These are phyloP conservation scores for Dryadomyces sulphureus DNA, from an alignment of 2,329 filamentous ascomycete genomes.

Conservation along the genomic window DNA sequence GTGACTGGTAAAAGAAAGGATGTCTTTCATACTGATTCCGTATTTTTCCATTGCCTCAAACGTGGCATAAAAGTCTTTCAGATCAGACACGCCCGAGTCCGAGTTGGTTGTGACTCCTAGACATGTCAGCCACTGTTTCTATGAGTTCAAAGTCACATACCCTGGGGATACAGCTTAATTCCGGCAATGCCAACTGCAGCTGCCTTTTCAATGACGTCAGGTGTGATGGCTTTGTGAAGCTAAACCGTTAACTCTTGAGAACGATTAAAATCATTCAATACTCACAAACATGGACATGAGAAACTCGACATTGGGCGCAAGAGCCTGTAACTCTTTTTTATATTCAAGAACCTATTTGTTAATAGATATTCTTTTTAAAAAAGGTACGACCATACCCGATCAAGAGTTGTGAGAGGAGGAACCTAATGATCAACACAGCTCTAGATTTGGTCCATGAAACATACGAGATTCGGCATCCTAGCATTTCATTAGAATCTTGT, in stretches of 20 bases:
- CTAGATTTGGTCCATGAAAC: neutral
- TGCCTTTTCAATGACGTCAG: constrained; percentile 57
- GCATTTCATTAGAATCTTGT: constrained; percentile 18
- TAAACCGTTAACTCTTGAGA: no score
- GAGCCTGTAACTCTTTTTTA: constrained; percentile 40
- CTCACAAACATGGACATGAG: constrained; percentile 53
- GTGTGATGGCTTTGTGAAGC: constrained; percentile 45
- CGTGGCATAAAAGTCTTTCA: constrained; percentile 59
- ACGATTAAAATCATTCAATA: no score
- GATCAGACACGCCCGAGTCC: constrained; percentile 52
- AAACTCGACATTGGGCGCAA: constrained; percentile 49
- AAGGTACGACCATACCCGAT: constrained; percentile 4
- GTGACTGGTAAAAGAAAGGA: neutral
- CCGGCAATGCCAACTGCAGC: constrained; percentile 54
- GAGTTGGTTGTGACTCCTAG: constrained; percentile 50
- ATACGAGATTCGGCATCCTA: constrained; percentile 30
- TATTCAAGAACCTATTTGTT: constrained; percentile 46
- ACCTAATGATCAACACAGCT: constrained; percentile 8
- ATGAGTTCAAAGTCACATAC: no score
- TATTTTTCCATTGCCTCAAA: constrained; percentile 83
- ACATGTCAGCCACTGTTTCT: constrained; percentile 2
- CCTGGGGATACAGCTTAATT: constrained; percentile 51
- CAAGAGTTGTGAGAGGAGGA: constrained; percentile 9
- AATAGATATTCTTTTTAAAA: neutral
- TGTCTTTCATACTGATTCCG: constrained; percentile 31